Base-by-base conservation (phyloP, 768 basidiomycete species). In the Boletus coccyginus region DNA sequence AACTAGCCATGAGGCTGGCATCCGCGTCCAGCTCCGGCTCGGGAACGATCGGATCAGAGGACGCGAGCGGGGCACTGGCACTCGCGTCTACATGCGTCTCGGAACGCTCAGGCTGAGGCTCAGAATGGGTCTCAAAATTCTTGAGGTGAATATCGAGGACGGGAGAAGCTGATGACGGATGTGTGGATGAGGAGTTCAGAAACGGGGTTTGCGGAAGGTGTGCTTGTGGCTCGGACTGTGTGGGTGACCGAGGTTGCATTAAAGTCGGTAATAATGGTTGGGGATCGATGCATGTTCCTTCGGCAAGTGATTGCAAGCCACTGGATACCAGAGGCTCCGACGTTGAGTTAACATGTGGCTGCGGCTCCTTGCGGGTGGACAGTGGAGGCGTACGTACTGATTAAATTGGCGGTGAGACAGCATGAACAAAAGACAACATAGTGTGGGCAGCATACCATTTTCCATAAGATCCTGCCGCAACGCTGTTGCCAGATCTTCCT, bases 381-480 rank as follows among this genome's bases (percentile, higher is more conserved):
- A 35, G 32, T 32, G 47, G 51, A 44, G 52, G 10, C 7, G 46
- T 14, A 24, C n/a, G 31, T 12, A 51, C 60, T 67, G 9, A n/a
- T 17, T 27, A 43, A 32, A 46, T 32, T 41, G 19, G 17, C 0
- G 32, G 24, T 62, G 50, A 69, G 62, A 58, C 33, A 24, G 21
- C 13, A 46, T 17, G 38, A 21, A 59, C 17, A 29, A 50, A 38
- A 11, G 8, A 39, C 9, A n/a, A 31, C 21, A 36, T 32, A 36
- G 16, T 31, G 21, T 19, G 24, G 32, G 43, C 11, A 16, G 29
- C 57, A 41, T 38, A 70, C 65, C 54, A 36, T 50, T 39, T 53
- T 54, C 47, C 19, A n/a, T 7, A 21, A 50, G 21, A 47, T 44
- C 42, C 16, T 52, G 66, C 38, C 5, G 44, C 17, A 24, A 19